Conservation (phyloP, 805 yeast species). For the Kazachstania psychrophila region DNA sequence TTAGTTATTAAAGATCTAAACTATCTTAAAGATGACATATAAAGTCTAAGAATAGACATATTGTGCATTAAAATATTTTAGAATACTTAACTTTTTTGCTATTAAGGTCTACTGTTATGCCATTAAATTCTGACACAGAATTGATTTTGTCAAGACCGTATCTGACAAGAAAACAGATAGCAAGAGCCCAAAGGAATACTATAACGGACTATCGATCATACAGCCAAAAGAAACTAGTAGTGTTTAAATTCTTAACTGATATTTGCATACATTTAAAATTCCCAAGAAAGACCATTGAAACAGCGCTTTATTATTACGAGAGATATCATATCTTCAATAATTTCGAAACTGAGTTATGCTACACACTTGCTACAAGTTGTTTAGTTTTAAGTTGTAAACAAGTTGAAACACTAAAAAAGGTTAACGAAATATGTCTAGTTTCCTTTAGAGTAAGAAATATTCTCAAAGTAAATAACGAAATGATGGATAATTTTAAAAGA, state of each 20-base stretch:
- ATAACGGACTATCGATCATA: slow-evolving; percentile 42
- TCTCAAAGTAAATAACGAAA: slow-evolving; percentile 22
- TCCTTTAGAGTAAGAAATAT: slow-evolving; percentile 30
- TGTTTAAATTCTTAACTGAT: slow-evolving; percentile 46
- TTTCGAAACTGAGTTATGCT: slow-evolving; percentile 45
- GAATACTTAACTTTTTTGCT: no score
- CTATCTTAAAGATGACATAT: no score
- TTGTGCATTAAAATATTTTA: no score
- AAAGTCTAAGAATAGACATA: no score
- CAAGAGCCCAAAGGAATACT: slow-evolving; percentile 42
- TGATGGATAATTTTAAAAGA: slow-evolving; percentile 47
- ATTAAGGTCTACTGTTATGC: no score
- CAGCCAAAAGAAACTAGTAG: slow-evolving; percentile 43
- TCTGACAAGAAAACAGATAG: slow-evolving; percentile 45
- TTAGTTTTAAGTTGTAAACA: slow-evolving; percentile 64
- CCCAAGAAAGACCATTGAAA: slow-evolving; percentile 61
- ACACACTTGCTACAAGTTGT: slow-evolving; percentile 60
- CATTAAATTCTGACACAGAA: slow-evolving; percentile 18
- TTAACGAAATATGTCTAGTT: slow-evolving; percentile 46
- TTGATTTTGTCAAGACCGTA: slow-evolving; percentile 47
- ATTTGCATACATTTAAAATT: slow-evolving; percentile 47
- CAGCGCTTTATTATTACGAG: slow-evolving; percentile 67
- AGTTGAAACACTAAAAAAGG: slow-evolving; percentile 75
- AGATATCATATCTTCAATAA: slow-evolving; percentile 56
- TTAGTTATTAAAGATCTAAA: no score